Evolutionary conservation across 2,329 filamentous ascomycete genomes (phyloP), one percentile per base, ranked within the genome.

Genomic region (Lachnum nothofagi): DNA sequence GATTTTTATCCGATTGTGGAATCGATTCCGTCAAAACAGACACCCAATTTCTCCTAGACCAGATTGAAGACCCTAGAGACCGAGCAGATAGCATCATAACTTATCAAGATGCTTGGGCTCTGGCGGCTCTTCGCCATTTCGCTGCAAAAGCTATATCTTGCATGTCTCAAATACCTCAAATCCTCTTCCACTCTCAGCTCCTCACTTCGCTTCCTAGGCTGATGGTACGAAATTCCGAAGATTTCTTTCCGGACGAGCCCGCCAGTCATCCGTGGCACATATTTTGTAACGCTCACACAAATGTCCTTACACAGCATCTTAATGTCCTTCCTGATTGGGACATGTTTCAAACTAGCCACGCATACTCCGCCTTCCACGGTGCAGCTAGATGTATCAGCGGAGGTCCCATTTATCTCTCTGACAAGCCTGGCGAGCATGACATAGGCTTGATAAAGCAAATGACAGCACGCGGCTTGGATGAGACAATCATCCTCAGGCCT

Each of bases 281-380:
- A 9, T 52, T 53, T 23, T 45, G 39, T 16, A 55, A 55, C 20
- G 44, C 52, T 5, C 52, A 55, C 31, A 46, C 42, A 9, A 33
- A 48, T 12, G 40, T 50, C 10, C 31, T 55, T 8, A 53, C 52
- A 9, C 44, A 46, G 1, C 50, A 55, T 19, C 43, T 55, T 16
- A 52, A 52, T 19, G 33, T 53, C 22, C 20, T 44, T 17, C 42
- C 42, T 9, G 42, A 44, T 17, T 44, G 42, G 42, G 42, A 44
- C 31, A 55, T 55, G 50, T 55, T 55, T 8, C 52, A 55, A 25
- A 53, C 52, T 8, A 43, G 37, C n/a, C 46, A 46, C 14, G 23
- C 42, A 22, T 50, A 48, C 42, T 44, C 50, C 2, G 35, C 29
- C 12, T 55, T 53, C 22, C 46, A 55, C 17, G 50, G 43, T 4